These are phyloP conservation scores for Pseudozyma sp. DNA, from an alignment of 1,284 basidiomycete genomes.

Conservation along the genomic window DNA sequence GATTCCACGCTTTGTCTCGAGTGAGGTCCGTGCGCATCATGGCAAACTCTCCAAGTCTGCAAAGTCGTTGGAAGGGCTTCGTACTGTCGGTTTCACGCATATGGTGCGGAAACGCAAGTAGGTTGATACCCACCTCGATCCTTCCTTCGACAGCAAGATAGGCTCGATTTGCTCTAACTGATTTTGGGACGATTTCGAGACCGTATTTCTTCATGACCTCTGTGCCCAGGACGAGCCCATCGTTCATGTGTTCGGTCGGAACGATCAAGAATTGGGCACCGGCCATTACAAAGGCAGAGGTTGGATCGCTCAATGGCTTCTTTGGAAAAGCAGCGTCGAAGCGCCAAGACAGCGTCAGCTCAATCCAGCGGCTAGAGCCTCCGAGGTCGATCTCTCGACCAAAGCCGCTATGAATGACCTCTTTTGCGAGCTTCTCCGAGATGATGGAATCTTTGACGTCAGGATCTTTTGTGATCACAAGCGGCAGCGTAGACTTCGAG, in stretches of 20 bases:
- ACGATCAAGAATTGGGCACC: slow-evolving; percentile 6
- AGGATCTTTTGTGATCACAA: background rate
- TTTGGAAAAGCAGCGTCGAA: background rate
- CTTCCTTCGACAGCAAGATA: background rate
- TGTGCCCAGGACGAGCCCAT: slow-evolving; percentile 6
- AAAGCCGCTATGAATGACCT: background rate
- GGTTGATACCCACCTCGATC: background rate
- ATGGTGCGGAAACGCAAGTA: background rate
- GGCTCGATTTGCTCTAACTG: too few species aligned
- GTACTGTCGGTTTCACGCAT: fast-evolving
- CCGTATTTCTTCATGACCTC: background rate
- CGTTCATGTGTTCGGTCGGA: slow-evolving; percentile 2
- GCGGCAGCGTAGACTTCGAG: background rate
- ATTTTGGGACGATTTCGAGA: background rate
- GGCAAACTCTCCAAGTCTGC: slow-evolving; percentile 3
- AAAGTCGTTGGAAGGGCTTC: slow-evolving; percentile 8
- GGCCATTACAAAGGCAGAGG: too few species aligned
- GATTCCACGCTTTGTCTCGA: background rate
- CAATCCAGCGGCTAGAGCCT: background rate
- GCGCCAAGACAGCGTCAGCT: slow-evolving; percentile 1
- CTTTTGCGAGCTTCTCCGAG: slow-evolving; percentile 4
- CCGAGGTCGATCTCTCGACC: background rate
- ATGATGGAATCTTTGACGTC: slow-evolving; percentile 2
- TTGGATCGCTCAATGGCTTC: too few species aligned
- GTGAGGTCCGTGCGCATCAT: background rate